Percentiles rank a stretch among this genome's conserved stretches.
Evolutionary conservation across 1,284 basidiomycete genomes (phyloP).

Genomic region (Inonotus obliquus): DNA sequence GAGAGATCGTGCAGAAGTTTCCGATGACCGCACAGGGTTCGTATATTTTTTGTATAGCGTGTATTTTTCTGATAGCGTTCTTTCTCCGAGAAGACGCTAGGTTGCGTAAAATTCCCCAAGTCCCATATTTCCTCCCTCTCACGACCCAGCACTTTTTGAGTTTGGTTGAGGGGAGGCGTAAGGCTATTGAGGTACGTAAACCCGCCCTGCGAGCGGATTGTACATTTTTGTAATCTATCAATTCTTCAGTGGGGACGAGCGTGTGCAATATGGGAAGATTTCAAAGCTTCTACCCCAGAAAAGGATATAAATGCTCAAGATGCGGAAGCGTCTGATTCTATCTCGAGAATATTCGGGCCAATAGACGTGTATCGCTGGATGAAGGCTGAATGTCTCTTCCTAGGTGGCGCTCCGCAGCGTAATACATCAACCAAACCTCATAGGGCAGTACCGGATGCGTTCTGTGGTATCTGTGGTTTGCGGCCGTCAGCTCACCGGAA

Average conservation of each 20-base stretch:
- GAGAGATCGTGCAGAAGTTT: constrained; percentile 42
- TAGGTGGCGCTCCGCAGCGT: background rate
- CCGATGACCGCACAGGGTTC: constrained; percentile 60
- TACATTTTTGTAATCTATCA: background rate
- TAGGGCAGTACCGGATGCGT: background rate
- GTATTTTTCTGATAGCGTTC: background rate
- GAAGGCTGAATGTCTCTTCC: constrained; percentile 11
- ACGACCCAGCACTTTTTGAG: constrained; percentile 40
- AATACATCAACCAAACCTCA: background rate
- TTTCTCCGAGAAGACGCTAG: constrained; percentile 34
- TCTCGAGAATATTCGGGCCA: constrained; percentile 8
- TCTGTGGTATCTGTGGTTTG: constrained; percentile 14
- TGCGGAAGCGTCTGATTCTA: background rate
- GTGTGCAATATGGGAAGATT: constrained; percentile 45
- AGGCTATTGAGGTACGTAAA: constrained; percentile 60
- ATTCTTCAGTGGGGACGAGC: constrained; percentile 57
- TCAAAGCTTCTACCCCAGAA: constrained; percentile 28
- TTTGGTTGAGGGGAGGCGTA: constrained; percentile 53
- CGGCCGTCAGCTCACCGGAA: constrained; percentile 1
- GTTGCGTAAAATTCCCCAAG: constrained; percentile 29
- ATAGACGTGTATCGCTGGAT: constrained; percentile 18
- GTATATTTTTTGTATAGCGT: constrained; percentile 14
- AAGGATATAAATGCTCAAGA: background rate
- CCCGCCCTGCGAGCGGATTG: constrained; percentile 11
- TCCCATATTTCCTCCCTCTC: constrained; percentile 53